Evolutionary conservation across 2,329 filamentous ascomycete genomes (phyloP), one percentile per base, ranked within the genome.

Genomic region (Alternaria metachromatica): DNA sequence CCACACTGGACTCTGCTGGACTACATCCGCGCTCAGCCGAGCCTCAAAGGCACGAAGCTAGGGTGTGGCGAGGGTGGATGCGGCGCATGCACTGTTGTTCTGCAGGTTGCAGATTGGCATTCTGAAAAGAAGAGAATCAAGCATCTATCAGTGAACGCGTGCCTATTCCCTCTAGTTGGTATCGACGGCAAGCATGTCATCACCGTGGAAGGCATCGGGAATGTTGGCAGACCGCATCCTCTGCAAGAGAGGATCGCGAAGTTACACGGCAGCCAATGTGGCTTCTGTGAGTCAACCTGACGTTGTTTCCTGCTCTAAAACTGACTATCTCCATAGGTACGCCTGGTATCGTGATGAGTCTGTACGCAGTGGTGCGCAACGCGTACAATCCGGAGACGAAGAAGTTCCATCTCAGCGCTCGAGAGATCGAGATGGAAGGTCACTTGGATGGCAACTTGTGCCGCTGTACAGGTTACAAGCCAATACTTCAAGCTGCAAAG

Each of bases 121-220:
- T 67, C 67, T 44, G 90, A 90, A 75, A 97, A 97, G 15, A 92
- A 91, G 74, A 88, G 91, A 78, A 92, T 97, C 72, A 97, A 97
- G 76, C 94, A 98, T 84, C 92, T 95, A 60, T 96, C 93, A 53
- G 92, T 98, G 58, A 98, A 98, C 76, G 95, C 95, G 21, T 98
- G 95, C 78, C 84, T 98, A 53, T 95, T 95, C 12, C 96, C 95
- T 3, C 85, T 98, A 43, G 91, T 93, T 62, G 96, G 93, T 68
- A 87, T 98, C 49, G 95, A 98, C 80, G 95, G 95, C 51, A 98
- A 98, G 79, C 95, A 98, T 87, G 92, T 98, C 78, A 94, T 98
- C 76, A 98, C 95, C 3, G 89, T 98, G 45, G 95, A 98, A 81
- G 95, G 95, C 7, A 97, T 98, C 71, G 95, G 95, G 15, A 92